Evolutionary conservation across 768 basidiomycete species (phyloP).

Genomic region (Candolleomyces eurysporus): DNA sequence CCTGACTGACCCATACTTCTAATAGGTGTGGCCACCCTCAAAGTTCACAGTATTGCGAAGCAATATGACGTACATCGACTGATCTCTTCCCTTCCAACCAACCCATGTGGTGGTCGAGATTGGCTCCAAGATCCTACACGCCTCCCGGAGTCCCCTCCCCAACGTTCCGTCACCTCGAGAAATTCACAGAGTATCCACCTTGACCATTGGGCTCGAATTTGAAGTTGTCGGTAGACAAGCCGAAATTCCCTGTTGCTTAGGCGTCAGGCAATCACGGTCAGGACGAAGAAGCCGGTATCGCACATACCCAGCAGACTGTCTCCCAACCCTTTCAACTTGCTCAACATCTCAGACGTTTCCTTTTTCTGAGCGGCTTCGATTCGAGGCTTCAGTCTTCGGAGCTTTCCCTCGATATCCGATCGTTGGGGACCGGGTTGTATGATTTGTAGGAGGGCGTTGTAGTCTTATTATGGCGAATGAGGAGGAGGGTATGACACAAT

Average conservation of each 20-base stretch:
- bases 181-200: slow-evolving; percentile 95
- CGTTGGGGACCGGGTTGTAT: slow-evolving; percentile 52
- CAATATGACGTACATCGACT: slow-evolving; percentile 40
- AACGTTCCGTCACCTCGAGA: slow-evolving; percentile 42
- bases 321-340: slow-evolving; percentile 89
- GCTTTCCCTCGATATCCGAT: slow-evolving; percentile 44
- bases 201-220: slow-evolving; percentile 92
- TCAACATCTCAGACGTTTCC: slow-evolving; percentile 90
- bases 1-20: neutral
- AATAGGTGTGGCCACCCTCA: slow-evolving; percentile 44
- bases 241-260: slow-evolving; percentile 71
- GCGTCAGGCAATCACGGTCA: neutral
- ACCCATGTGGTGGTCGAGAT: neutral
- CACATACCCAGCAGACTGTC: slow-evolving; percentile 80
- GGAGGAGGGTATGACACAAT: neutral
- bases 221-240: slow-evolving; percentile 94
- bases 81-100: neutral
- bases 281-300: neutral
- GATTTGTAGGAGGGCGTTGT: slow-evolving; percentile 65
- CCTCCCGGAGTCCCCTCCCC: neutral
- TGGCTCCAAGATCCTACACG: neutral
- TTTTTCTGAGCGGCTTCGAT: slow-evolving; percentile 75
- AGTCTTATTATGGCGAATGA: slow-evolving; percentile 51
- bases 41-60: slow-evolving; percentile 41
- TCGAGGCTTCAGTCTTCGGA: slow-evolving; percentile 61